Evolutionary conservation across 768 basidiomycete genomes (phyloP), one percentile per base, ranked within the genome.

Genomic region (Phylloporus sp.): DNA sequence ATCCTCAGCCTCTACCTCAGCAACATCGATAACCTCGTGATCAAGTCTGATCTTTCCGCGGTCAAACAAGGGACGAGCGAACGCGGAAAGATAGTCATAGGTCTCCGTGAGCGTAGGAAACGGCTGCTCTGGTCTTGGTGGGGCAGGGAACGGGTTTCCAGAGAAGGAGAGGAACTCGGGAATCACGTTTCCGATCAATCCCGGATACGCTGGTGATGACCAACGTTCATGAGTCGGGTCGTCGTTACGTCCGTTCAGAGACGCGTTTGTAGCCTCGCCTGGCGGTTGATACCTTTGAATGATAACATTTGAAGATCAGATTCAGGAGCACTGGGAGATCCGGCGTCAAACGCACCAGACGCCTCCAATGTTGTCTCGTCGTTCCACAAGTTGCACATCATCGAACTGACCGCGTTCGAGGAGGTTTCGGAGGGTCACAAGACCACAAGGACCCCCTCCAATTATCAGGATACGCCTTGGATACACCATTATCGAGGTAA

Each of bases 341-440:
- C 47, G n/a, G n/a, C n/a, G n/a, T 29, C 5, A 16, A 16, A 42
- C 40, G 24, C 13, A 79, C 80, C 80, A 80, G 3, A 78, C 72
- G 27, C 79, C 78, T 3, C 80, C 78, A n/a, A 80, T 66, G 46
- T 79, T 72, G 36, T 69, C 61, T 23, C 62, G 63, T 32, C 79
- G 64, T 62, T 80, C 80, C 5, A 74, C 75, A 0, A 78, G 63
- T 39, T 74, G 72, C 0, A 80, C 78, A 18, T 67, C 64, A 1
- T 72, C 72, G 24, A 78, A 78, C 0, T 67, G 32, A 10, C 74
- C 77, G 2, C 69, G 64, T 39, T 72, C 66, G n/a, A 69, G 43
- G 23, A 79, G 62, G 53, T 81, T 80, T n/a, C 78, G 73, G 18
- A 79, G 70, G 15, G 76, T 63, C 5, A 79, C 76, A 4, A 80